These are phyloP conservation scores for Ophiocordyceps camponoti-rufipedis DNA, from an alignment of 2,329 filamentous ascomycete species.

Conservation along the genomic window DNA sequence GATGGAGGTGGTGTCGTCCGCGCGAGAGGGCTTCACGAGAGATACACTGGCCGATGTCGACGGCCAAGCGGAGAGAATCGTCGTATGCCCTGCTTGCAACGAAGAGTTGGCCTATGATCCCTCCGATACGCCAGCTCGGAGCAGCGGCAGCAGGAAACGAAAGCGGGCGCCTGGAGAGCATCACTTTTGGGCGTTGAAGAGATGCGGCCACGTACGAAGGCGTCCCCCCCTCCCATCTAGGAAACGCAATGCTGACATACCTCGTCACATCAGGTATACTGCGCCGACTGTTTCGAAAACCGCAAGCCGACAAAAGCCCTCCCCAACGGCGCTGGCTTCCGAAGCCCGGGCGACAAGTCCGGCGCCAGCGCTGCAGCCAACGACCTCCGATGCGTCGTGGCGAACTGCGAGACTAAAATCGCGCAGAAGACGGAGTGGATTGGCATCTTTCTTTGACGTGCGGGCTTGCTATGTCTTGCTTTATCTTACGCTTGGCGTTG, in stretches of 20 bases:
- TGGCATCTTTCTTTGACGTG: slow-evolving; percentile 33
- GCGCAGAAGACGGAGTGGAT: slow-evolving; percentile 38
- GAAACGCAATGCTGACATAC: background rate
- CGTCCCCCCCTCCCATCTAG: background rate
- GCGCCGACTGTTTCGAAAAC: slow-evolving; percentile 40
- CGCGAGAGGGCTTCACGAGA: slow-evolving; percentile 64
- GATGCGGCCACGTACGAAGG: slow-evolving; percentile 65
- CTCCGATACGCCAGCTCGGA: slow-evolving; percentile 11
- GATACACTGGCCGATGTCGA: slow-evolving; percentile 28
- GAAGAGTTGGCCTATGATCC: slow-evolving; percentile 66
- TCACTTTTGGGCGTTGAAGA: slow-evolving; percentile 83
- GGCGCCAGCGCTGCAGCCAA: slow-evolving; percentile 6
- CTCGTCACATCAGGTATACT: slow-evolving; percentile 32
- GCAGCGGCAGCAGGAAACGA: slow-evolving; percentile 15
- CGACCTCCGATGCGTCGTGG: slow-evolving; percentile 35
- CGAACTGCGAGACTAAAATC: slow-evolving; percentile 35
- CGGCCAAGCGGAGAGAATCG: slow-evolving; percentile 43
- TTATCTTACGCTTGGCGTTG: background rate
- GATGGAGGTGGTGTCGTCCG: slow-evolving; percentile 44
- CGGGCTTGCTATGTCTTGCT: background rate
- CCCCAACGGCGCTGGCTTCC: slow-evolving; percentile 19
- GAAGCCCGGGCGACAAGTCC: slow-evolving; percentile 11
- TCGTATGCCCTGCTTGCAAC: slow-evolving; percentile 75
- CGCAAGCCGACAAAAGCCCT: slow-evolving; percentile 22
- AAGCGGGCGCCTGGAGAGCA: slow-evolving; percentile 44